Percentiles rank a stretch among this genome's conserved stretches.
These are phyloP conservation scores for Echites panduratus DNA, from an alignment of 257 asterid species.

Conservation along the genomic window DNA sequence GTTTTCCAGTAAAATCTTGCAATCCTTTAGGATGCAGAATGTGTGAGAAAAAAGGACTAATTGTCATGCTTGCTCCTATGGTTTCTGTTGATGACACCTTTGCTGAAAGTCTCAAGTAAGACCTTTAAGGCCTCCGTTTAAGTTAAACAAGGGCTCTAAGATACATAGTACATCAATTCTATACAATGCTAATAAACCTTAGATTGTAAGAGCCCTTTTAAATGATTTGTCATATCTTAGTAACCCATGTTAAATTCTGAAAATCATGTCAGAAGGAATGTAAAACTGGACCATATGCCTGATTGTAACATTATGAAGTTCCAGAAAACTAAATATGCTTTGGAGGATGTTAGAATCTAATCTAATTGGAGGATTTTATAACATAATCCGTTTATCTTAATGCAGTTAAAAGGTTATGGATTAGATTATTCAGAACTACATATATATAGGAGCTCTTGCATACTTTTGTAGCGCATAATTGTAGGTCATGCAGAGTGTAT, in stretches of 20 bases:
- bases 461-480: background rate
- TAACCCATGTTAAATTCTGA: background rate
- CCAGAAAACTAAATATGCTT: background rate
- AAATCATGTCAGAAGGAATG: background rate
- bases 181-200: background rate
- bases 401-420: background rate
- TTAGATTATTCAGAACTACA: background rate
- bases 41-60: background rate
- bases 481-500: background rate
- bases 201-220: background rate
- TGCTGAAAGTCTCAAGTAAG: background rate
- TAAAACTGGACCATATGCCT: background rate
- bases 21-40: background rate
- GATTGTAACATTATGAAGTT: background rate
- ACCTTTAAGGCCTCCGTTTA: background rate
- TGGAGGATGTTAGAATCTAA: constrained; percentile 3
- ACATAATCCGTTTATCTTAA: background rate
- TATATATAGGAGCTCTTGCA: background rate
- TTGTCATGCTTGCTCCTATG: background rate
- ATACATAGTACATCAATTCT: background rate
- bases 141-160: background rate
- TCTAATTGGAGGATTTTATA: background rate
- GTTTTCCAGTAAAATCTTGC: background rate
- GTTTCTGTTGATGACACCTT: background rate
- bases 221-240: background rate